Percentiles rank a stretch among this genome's conserved stretches.
These are phyloP conservation scores for Acer saccharum DNA, from an alignment of 345 rosid genomes.

Conservation along the genomic window DNA sequence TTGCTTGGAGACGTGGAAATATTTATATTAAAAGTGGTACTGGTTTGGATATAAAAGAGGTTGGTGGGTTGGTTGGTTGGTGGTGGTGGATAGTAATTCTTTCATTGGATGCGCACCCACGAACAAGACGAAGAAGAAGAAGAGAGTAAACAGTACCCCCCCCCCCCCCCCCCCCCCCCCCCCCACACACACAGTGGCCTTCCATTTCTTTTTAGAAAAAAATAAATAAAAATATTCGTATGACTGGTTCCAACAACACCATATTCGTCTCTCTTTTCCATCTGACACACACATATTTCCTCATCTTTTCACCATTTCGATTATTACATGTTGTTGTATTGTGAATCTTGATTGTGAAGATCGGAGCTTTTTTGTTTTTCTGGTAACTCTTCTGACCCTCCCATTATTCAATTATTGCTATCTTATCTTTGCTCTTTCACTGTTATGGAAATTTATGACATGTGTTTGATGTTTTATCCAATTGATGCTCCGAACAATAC, in stretches of 20 bases:
- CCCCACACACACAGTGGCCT: not conserved
- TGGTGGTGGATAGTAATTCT: not conserved
- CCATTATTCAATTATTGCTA: not conserved
- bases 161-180: not conserved
- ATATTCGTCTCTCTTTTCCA: not conserved
- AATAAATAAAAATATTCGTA: not conserved
- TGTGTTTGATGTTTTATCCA: not conserved
- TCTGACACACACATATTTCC: not conserved
- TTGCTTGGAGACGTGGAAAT: too few species aligned
- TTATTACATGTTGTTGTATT: not conserved
- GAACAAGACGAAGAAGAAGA: not conserved
- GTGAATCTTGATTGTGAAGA: constrained; percentile 5
- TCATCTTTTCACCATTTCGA: not conserved
- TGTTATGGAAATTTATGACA: not conserved
- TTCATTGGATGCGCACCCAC: constrained; percentile 10
- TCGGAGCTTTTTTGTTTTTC: constrained; percentile 10
- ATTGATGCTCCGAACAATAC: not conserved
- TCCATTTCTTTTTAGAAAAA: not conserved
- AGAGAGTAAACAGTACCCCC: not conserved
- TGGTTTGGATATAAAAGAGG: not conserved
- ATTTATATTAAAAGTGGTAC: not conserved
- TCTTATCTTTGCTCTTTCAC: not conserved
- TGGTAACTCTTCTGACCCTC: constrained; percentile 12
- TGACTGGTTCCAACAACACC: not conserved
- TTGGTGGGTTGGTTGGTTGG: too few species aligned